Evolutionary conservation across 768 basidiomycete genomes (phyloP).

Genomic region (Trametes cingulata): DNA sequence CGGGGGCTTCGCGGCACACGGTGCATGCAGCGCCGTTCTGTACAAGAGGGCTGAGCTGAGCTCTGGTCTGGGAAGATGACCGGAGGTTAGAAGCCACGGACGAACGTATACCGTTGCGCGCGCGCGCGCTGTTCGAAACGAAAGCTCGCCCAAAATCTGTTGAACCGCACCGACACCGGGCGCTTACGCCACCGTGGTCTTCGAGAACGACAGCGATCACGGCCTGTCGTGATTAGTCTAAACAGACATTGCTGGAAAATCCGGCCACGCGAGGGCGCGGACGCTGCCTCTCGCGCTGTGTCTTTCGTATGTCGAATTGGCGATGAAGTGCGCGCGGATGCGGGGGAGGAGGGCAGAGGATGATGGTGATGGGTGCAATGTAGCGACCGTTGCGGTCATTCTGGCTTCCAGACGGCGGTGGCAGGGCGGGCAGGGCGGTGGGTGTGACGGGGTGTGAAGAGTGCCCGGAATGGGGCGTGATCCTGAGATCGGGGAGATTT

Average conservation of each 20-base stretch:
- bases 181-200: conserved; percentile 7
- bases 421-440: neutral
- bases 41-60: neutral
- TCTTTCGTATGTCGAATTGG: neutral
- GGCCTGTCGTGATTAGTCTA: conserved; percentile 16
- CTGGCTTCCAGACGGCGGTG: neutral
- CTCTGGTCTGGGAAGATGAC: neutral
- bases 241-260: conserved; percentile 4
- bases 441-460: conserved; percentile 2
- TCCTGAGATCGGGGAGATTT: conserved; percentile 5
- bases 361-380: neutral
- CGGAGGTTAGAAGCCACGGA: conserved; percentile 8
- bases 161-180: conserved; percentile 3
- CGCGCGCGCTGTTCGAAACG: neutral
- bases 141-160: conserved; percentile 7
- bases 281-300: neutral
- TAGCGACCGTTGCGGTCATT: neutral
- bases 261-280: neutral
- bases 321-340: neutral
- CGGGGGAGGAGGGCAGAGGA: neutral
- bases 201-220: conserved; percentile 16
- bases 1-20: neutral
- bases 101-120: neutral
- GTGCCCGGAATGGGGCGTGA: conserved; percentile 5
- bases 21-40: neutral